Evolutionary conservation across 2,329 filamentous ascomycete genomes (phyloP).

Genomic region (Fusarium mexicanum): DNA sequence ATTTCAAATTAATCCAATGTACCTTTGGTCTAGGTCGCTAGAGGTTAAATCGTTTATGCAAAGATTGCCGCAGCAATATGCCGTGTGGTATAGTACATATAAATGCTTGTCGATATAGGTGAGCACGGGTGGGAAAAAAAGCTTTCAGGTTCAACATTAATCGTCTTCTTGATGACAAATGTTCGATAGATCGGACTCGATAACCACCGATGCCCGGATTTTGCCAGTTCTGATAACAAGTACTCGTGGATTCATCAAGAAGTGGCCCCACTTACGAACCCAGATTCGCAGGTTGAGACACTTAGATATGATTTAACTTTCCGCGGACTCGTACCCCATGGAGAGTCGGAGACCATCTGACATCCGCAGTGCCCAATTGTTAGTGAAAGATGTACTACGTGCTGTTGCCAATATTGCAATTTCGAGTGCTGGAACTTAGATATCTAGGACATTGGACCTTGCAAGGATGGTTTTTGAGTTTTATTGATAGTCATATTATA

Average conservation of each 20-base stretch:
- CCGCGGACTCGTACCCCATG: not conserved
- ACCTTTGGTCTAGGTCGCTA: too few relatives aligned
- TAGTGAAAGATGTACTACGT: not conserved
- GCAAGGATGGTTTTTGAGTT: not conserved
- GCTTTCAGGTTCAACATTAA: not conserved
- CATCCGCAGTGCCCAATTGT: not conserved
- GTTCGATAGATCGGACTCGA: not conserved
- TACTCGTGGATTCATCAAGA: not conserved
- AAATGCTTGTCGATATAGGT: not conserved
- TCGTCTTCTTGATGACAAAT: not conserved
- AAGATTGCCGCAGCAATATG: not conserved
- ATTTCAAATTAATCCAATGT: not conserved
- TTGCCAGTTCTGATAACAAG: not conserved
- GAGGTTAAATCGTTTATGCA: too few relatives aligned
- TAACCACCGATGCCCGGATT: not conserved
- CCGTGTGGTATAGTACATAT: not conserved
- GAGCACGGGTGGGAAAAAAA: not conserved
- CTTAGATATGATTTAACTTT: not conserved
- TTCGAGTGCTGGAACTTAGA: not conserved
- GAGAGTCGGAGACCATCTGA: not conserved
- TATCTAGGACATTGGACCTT: not conserved
- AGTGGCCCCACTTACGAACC: not conserved
- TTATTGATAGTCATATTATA: not conserved
- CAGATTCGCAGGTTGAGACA: not conserved
- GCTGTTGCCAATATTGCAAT: not conserved